Evolutionary conservation across 257 asterid genomes (phyloP).

Genomic region (Leonotis leonurus): DNA sequence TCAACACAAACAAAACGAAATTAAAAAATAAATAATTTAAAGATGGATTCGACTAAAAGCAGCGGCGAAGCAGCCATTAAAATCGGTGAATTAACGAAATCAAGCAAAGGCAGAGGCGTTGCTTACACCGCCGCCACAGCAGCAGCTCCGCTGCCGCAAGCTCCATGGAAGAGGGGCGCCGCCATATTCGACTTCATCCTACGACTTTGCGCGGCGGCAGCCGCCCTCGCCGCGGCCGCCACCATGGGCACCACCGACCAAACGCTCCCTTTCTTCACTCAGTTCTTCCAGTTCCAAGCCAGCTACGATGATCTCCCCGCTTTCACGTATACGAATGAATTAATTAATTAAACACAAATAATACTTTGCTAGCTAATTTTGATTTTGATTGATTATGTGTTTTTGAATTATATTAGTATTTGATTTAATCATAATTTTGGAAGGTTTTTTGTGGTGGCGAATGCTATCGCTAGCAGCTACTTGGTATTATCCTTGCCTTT

Average conservation of each 20-base stretch:
- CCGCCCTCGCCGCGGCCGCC: constrained; percentile 36
- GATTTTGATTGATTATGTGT: background rate
- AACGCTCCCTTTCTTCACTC: constrained; percentile 45
- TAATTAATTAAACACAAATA: too few species aligned
- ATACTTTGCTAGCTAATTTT: background rate
- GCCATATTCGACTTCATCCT: constrained; percentile 37
- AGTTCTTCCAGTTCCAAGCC: constrained; percentile 50
- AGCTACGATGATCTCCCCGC: constrained; percentile 44
- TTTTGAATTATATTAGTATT: too few species aligned
- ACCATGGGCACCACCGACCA: constrained; percentile 51
- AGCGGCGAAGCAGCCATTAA: constrained; percentile 19
- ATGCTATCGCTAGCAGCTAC: constrained; percentile 42
- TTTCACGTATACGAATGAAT: constrained; percentile 36
- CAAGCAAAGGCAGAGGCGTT: constrained; percentile 14
- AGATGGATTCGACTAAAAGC: constrained; percentile 17
- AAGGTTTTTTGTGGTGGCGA: constrained; percentile 40
- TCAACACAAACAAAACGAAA: background rate
- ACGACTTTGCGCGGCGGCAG: constrained; percentile 29
- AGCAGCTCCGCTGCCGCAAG: constrained; percentile 8
- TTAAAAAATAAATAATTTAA: background rate
- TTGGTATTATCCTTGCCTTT: constrained; percentile 39
- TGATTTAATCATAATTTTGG: background rate
- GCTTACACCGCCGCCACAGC: constrained; percentile 12
- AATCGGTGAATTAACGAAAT: constrained; percentile 20
- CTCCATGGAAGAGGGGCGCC: constrained; percentile 31